A percentile compares a stretch with the other conserved stretches of the same genome.
Conservation (phyloP, 192 early-diverging fungal genomes). For the Lunasporangiospora selenospora region DNA sequence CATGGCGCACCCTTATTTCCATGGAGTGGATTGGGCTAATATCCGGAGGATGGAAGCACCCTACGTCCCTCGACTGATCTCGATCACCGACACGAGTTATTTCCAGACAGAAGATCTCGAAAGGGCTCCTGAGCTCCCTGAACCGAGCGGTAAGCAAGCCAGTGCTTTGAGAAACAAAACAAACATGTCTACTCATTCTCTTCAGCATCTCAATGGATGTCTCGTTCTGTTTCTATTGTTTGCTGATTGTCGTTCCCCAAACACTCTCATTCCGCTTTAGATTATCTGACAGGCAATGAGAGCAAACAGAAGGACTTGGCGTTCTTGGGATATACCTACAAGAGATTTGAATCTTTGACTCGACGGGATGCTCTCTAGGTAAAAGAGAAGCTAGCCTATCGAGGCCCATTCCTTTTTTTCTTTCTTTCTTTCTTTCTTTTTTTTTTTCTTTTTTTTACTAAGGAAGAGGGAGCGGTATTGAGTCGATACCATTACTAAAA, state of each 20-base stretch:
- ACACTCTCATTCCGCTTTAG: not conserved
- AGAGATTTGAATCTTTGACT: conserved; percentile 86
- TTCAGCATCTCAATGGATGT: conserved; percentile 27
- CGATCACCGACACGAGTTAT: conserved; percentile 98
- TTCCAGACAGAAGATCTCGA: conserved; percentile 96
- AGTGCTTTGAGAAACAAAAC: too few species aligned
- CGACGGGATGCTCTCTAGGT: conserved; percentile 70
- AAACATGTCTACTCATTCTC: too few species aligned
- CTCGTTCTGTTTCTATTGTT: not conserved
- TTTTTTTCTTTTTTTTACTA: too few species aligned
- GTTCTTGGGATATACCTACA: conserved; percentile 99
- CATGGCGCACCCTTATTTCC: conserved; percentile 94
- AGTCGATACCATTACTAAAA: too few species aligned
- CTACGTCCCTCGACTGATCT: conserved; percentile 88
- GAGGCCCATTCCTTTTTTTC: too few species aligned
- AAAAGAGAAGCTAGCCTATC: too few species aligned
- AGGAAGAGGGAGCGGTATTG: too few species aligned
- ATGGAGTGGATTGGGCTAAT: conserved; percentile 89
- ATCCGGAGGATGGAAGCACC: conserved; percentile 87
- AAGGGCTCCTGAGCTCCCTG: conserved; percentile 65
- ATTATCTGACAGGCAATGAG: conserved; percentile 30
- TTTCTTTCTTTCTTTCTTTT: too few species aligned
- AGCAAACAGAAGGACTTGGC: conserved; percentile 89
- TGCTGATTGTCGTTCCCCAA: not conserved
- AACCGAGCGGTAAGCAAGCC: too few species aligned